Conservation (phyloP, 805 yeast species). For the Tetrapisispora pingtungensis region DNA sequence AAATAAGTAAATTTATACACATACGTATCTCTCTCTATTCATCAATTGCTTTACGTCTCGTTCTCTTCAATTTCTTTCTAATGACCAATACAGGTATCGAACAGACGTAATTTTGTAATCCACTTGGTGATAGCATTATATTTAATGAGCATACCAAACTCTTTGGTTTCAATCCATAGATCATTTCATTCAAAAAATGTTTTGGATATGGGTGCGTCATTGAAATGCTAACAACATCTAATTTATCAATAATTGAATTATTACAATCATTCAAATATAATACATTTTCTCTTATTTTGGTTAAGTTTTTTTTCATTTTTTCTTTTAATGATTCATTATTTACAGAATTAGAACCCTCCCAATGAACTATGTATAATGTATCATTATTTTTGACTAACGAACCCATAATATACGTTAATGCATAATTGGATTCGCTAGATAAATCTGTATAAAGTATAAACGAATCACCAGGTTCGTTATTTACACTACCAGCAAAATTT, state of each 20-base stretch:
- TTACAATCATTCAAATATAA: slow-evolving; percentile 24
- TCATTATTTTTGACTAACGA: slow-evolving; percentile 75
- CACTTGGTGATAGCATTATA: slow-evolving; percentile 17
- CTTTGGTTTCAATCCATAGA: slow-evolving; percentile 28
- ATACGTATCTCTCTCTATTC: neutral
- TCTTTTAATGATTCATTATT: slow-evolving; percentile 6
- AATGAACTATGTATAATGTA: slow-evolving; percentile 56
- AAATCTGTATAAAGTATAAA: slow-evolving; percentile 73
- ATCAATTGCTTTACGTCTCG: slow-evolving; percentile 18
- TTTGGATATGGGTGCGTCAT: slow-evolving; percentile 33
- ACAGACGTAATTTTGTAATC: slow-evolving; percentile 26
- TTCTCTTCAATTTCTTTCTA: slow-evolving; percentile 25
- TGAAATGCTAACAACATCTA: slow-evolving; percentile 28
- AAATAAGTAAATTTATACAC: no score
- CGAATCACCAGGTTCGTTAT: neutral
- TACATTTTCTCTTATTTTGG: slow-evolving; percentile 11
- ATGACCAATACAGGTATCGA: slow-evolving; percentile 27
- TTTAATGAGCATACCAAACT: slow-evolving; percentile 24
- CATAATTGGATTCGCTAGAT: slow-evolving; percentile 72
- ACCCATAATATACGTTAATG: slow-evolving; percentile 84
- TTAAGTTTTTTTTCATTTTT: slow-evolving; percentile 11
- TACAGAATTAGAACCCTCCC: slow-evolving; percentile 8
- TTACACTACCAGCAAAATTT: no score
- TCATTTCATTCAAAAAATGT: slow-evolving; percentile 30
- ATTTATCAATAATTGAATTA: slow-evolving; percentile 17